Evolutionary conservation across 257 asterid genomes (phyloP).

Genomic region (Pogostemon cablin): DNA sequence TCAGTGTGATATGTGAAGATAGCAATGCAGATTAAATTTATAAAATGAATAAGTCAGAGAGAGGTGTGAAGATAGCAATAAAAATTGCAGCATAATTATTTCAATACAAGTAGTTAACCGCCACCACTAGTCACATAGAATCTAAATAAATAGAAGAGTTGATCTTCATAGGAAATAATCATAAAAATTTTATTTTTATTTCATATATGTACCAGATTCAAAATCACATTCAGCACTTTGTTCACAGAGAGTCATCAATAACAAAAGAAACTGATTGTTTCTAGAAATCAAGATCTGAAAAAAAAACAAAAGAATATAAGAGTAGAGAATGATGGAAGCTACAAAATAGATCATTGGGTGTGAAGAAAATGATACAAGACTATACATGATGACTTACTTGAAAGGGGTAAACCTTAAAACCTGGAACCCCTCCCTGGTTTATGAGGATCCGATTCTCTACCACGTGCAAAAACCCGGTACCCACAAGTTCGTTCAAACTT

Average conservation of each 20-base stretch:
- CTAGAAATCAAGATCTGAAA: conserved; percentile 9
- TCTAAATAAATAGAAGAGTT: background rate
- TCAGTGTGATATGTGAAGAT: conserved; percentile 14
- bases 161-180: too few species aligned
- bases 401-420: conserved; percentile 33
- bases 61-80: background rate
- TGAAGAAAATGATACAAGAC: background rate
- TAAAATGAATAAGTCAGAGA: background rate
- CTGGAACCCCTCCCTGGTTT: conserved; percentile 22
- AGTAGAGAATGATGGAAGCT: background rate
- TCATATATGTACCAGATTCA: too few species aligned
- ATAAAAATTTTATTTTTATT: too few species aligned
- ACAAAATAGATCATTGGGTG: conserved; percentile 13
- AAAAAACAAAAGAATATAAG: conserved; percentile 15
- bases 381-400: conserved; percentile 6
- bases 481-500: conserved; percentile 14
- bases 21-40: conserved; percentile 6
- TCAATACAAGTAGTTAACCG: background rate
- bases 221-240: background rate
- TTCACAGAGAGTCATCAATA: background rate
- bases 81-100: background rate
- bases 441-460: conserved; percentile 12
- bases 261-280: background rate
- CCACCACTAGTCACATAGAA: conserved; percentile 20
- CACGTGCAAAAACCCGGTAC: conserved; percentile 14